A percentile compares a stretch with the other conserved stretches of the same genome.
These are phyloP conservation scores for Suillus plorans DNA, from an alignment of 768 basidiomycete species.

Conservation along the genomic window DNA sequence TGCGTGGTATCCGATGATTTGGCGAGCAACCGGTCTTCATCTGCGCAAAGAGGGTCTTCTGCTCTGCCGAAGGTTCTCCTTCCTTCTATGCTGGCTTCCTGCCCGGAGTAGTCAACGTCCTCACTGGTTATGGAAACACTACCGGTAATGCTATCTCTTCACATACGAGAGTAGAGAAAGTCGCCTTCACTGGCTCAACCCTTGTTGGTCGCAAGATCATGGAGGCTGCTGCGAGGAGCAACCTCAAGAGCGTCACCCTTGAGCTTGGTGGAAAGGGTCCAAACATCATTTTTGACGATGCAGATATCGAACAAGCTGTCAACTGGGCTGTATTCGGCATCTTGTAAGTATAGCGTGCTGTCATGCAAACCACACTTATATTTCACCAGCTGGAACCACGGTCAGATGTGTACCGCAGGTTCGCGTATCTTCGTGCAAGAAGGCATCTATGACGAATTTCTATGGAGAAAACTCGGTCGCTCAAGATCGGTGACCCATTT, in stretches of 20 bases:
- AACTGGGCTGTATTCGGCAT: no score
- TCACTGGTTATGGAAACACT: no score
- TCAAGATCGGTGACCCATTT: constrained; percentile 78
- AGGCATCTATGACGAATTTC: constrained; percentile 73
- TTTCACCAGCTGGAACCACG: constrained; percentile 59
- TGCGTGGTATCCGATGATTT: neutral
- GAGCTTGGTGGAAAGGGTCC: no score
- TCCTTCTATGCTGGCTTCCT: constrained; percentile 15
- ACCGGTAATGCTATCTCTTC: no score
- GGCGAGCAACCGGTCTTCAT: neutral
- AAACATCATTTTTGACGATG: no score
- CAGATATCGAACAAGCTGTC: no score
- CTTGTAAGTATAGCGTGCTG: constrained; percentile 47
- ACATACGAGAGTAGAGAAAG: no score
- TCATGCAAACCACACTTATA: constrained; percentile 6
- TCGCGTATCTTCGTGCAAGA: constrained; percentile 83
- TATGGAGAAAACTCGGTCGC: constrained; percentile 45
- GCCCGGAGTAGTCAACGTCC: no score
- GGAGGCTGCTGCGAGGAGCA: no score
- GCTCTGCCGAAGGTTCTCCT: constrained; percentile 4
- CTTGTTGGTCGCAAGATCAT: no score
- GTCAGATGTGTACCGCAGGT: constrained; percentile 80
- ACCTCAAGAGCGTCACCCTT: no score
- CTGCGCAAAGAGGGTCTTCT: neutral
- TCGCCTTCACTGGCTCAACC: no score